Conservation (phyloP, 2,329 filamentous ascomycete species). For the Alternaria viburni region DNA sequence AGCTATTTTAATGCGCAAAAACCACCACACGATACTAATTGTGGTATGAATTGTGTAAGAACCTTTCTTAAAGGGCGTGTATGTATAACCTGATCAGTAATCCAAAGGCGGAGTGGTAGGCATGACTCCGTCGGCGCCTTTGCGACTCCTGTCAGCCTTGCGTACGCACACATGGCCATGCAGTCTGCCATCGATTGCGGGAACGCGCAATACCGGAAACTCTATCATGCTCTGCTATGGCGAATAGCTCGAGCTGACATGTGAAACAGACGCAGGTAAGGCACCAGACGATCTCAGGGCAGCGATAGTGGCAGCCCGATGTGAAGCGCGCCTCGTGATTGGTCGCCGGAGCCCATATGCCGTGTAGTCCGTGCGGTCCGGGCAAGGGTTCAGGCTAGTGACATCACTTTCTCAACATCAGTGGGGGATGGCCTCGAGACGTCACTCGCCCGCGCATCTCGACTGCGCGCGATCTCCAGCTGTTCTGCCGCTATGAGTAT, state of each 20-base stretch:
- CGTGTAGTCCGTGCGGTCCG: constrained; percentile 1
- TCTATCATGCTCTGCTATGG: neutral
- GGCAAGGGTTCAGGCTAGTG: constrained; percentile 6
- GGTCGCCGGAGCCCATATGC: neutral
- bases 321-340: constrained; percentile 1
- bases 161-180: neutral
- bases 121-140: too few species aligned
- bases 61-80: neutral
- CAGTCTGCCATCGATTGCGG: neutral
- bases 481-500: constrained; percentile 3
- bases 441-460: constrained; percentile 1
- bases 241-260: neutral
- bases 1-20: rapidly evolving
- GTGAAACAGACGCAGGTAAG: neutral
- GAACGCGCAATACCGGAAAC: neutral
- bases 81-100: neutral
- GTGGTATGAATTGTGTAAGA: neutral
- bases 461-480: constrained; percentile 8
- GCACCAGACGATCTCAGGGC: neutral
- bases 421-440: neutral
- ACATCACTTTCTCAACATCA: constrained; percentile 4
- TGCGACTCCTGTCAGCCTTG: neutral
- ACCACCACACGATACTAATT: neutral
- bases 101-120: neutral
- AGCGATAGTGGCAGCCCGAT: neutral